These are phyloP conservation scores for Plasmodiophora brassicae DNA, from an alignment of 208 protist species.

Conservation along the genomic window DNA sequence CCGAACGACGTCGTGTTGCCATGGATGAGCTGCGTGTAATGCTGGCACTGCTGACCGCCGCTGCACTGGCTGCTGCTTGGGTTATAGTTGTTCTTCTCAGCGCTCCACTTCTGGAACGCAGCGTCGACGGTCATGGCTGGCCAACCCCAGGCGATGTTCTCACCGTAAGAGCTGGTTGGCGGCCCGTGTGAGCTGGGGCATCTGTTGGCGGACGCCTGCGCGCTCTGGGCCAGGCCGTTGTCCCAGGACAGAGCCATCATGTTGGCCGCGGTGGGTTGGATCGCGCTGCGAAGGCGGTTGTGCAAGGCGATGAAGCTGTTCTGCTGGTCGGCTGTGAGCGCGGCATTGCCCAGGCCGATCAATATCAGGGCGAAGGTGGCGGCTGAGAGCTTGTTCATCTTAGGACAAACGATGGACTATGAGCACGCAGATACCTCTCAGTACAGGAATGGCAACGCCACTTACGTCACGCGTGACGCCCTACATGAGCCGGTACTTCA, in stretches of 20 bases:
- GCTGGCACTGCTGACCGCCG: background rate
- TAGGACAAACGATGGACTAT: too few relatives aligned
- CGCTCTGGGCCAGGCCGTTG: background rate
- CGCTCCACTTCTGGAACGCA: background rate
- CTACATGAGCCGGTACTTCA: too few relatives aligned
- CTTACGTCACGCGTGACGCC: too few relatives aligned
- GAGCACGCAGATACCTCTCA: too few relatives aligned
- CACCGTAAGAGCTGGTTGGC: background rate
- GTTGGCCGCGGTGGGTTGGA: background rate
- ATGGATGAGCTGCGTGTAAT: background rate
- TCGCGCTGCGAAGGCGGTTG: background rate
- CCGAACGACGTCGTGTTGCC: background rate
- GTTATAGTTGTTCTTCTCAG: background rate
- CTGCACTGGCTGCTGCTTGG: background rate
- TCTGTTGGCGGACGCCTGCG: background rate
- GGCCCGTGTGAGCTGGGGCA: background rate
- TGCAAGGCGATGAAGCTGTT: background rate
- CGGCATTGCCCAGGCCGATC: background rate
- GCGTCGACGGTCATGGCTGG: background rate
- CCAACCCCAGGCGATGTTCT: background rate
- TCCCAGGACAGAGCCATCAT: background rate
- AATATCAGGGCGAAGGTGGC: too few relatives aligned
- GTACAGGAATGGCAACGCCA: too few relatives aligned
- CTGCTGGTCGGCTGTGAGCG: background rate
- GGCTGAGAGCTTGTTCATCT: too few relatives aligned